These are phyloP conservation scores for Paracoccidioides brasiliensis DNA, from an alignment of 2,329 filamentous ascomycete genomes.

Conservation along the genomic window DNA sequence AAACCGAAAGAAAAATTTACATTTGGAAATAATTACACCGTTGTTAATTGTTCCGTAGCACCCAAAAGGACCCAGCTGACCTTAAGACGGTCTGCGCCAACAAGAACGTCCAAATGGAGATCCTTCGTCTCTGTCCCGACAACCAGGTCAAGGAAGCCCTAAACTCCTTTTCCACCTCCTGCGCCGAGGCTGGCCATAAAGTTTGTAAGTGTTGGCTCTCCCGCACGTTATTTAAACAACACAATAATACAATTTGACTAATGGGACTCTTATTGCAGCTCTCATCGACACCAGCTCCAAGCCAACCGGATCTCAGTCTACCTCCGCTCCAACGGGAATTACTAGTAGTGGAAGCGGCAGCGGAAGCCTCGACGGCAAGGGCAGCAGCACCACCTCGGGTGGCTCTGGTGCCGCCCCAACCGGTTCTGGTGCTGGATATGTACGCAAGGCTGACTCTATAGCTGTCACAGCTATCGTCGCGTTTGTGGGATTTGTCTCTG, in stretches of 20 bases:
- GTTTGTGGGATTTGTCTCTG: slow-evolving; percentile 29
- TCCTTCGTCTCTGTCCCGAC: slow-evolving; percentile 24
- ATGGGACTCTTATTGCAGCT: background rate
- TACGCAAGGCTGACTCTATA: slow-evolving; percentile 23
- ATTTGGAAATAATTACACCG: background rate
- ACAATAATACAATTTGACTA: background rate
- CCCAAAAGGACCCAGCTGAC: slow-evolving; percentile 25
- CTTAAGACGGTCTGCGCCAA: slow-evolving; percentile 28
- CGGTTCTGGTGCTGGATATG: slow-evolving; percentile 16
- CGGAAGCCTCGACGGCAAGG: background rate
- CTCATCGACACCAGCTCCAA: background rate
- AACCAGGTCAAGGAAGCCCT: slow-evolving; percentile 21
- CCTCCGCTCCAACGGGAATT: background rate
- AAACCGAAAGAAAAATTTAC: background rate
- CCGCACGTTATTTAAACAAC: slow-evolving; percentile 4
- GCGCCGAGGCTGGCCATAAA: slow-evolving; percentile 27
- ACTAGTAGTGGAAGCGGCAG: background rate
- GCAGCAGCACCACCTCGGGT: slow-evolving; percentile 1
- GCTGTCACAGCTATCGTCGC: slow-evolving; percentile 28
- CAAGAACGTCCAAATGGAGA: slow-evolving; percentile 24
- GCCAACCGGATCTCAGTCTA: background rate
- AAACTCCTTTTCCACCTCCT: slow-evolving; percentile 27
- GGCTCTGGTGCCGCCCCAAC: slow-evolving; percentile 10
- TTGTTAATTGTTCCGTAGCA: slow-evolving; percentile 18
- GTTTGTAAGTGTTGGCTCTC: slow-evolving; percentile 24